Base-by-base conservation (phyloP, 73 alveolate genomes). In the Paramecium sonneborni region DNA sequence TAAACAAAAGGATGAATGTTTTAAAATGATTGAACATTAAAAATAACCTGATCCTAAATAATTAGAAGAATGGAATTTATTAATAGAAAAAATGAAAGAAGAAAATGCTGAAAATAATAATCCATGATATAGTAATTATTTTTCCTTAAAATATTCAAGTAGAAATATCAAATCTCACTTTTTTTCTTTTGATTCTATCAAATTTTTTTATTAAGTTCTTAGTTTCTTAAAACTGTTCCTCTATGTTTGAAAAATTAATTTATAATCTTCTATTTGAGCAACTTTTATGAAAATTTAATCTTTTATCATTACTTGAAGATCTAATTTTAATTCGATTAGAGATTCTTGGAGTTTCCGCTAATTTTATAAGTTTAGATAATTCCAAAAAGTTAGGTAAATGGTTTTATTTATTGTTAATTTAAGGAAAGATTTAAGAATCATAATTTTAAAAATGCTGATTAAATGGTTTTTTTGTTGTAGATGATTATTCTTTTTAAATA, bases 21-120 rank as follows among this genome's bases (percentile, higher is more conserved):
- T 79, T 18, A 44, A 79, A 79, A 79, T 79, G 46, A 39, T 41
- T 18, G 48, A 79, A 20, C 90, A 72, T 72, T 72, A 30, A 20
- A 72, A 32, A 79, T 34, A 10, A 23, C 72, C 74, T 8, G 90
- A 79, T 79, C 76, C 39, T 5, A 79, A 79, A 24, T 12, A 79
- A 46, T 79, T 41, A 8, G 90, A 79, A 24, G 90, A 79, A 44
- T 79, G 90, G 90, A 79, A 39, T 43, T 23, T 21, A 41, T 32
- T 79, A 20, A 79, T 79, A 2, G 90, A 79, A 39, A 30, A 79
- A 24, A 79, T 79, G 90, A 79, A 79, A 79, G 69, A 79, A 46
- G 90, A 79, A 14, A 39, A 79, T 79, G 86, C 9, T 2, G 86
- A 72, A 20, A 62, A 32, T 62, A 62, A 32, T 62, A 62, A 26